phyloP scores from a whole-genome alignment of 2,329 filamentous ascomycete species.

The Aspergillus texensis region DNA sequence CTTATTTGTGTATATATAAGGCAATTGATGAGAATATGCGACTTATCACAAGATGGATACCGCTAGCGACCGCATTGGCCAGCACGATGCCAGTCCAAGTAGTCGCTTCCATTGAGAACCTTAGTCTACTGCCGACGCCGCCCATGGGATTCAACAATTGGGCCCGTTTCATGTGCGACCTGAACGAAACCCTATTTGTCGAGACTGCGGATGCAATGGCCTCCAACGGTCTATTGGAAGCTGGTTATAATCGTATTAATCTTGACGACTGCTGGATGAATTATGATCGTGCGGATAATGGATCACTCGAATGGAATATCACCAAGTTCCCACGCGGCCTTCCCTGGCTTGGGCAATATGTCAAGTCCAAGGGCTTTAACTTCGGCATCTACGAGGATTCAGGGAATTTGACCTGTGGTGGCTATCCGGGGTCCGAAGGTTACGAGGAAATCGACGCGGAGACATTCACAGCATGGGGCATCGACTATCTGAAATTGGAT shows the following conservation, averaged over 20 bases:
- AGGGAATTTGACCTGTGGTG: constrained; percentile 49
- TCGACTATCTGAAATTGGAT: constrained; percentile 56
- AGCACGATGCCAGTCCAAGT: neutral
- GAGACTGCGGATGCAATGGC: constrained; percentile 52
- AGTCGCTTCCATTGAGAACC: constrained; percentile 23
- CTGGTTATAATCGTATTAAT: constrained; percentile 46
- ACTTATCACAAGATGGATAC: too few relatives aligned
- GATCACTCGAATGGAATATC: constrained; percentile 46
- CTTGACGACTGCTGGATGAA: constrained; percentile 53
- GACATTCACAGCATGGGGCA: constrained; percentile 41
- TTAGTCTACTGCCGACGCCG: constrained; percentile 39
- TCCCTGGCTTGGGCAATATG: constrained; percentile 44
- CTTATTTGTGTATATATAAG: neutral
- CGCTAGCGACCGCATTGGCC: neutral
- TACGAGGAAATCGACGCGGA: constrained; percentile 48
- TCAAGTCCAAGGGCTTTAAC: constrained; percentile 44
- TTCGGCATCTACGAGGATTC: constrained; percentile 53
- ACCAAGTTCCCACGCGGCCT: constrained; percentile 49
- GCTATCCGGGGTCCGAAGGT: constrained; percentile 45
- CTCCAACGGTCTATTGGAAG: constrained; percentile 43
- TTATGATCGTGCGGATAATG: constrained; percentile 36
- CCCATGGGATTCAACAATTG: constrained; percentile 60
- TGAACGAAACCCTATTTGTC: constrained; percentile 53
- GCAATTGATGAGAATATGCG: neutral
- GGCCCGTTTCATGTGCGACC: constrained; percentile 51